Conservation (phyloP, 2,329 filamentous ascomycete species). For the Gnomoniopsis sp. region DNA sequence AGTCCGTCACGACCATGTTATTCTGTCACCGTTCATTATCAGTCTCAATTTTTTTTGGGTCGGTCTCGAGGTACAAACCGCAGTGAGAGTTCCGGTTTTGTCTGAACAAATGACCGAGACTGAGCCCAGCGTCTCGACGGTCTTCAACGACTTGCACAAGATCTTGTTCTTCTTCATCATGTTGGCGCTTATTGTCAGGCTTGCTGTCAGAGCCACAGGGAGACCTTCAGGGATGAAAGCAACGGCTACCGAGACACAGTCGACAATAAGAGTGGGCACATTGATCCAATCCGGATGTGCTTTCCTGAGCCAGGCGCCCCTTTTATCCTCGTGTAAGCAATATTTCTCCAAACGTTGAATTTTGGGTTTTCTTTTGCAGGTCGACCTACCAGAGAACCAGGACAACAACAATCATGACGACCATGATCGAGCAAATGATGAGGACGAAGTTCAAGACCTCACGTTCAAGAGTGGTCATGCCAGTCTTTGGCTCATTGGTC, state of each 20-base stretch:
- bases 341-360: constrained; percentile 25
- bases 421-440: constrained; percentile 66
- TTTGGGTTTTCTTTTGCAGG: constrained; percentile 27
- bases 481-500: constrained; percentile 65
- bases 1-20: constrained; percentile 70
- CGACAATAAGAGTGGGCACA: constrained; percentile 68
- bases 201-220: constrained; percentile 66
- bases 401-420: constrained; percentile 61
- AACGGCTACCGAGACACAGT: constrained; percentile 68
- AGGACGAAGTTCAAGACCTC: constrained; percentile 71
- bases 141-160: constrained; percentile 76
- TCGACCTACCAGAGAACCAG: constrained; percentile 61
- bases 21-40: constrained; percentile 41
- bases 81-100: constrained; percentile 70
- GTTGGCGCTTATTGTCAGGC: constrained; percentile 72
- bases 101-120: constrained; percentile 74
- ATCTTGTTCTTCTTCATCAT: constrained; percentile 75
- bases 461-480: constrained; percentile 66
- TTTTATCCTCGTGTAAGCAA: constrained; percentile 26
- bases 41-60: no score
- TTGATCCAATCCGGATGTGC: constrained; percentile 68
- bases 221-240: constrained; percentile 75
- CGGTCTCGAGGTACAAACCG: constrained; percentile 30
- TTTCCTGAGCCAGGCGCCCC: constrained; percentile 67
- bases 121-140: constrained; percentile 70